Conservation (phyloP, 1,284 basidiomycete genomes). For the Microbotryomycetes sp. region DNA sequence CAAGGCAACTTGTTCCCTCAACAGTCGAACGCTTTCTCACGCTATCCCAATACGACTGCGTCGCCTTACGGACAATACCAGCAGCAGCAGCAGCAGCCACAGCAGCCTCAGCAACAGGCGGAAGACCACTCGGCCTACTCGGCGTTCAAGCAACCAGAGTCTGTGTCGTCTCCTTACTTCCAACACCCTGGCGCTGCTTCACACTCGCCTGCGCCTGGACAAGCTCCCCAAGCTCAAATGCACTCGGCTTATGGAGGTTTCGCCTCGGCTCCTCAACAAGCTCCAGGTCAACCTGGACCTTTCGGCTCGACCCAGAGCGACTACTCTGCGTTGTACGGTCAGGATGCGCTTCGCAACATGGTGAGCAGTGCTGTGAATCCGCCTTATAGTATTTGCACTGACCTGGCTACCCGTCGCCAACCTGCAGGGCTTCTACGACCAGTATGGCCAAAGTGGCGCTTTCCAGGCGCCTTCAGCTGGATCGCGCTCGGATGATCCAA, state of each 20-base stretch:
- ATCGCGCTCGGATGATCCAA: constrained; percentile 19
- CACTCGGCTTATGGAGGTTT: constrained; percentile 3
- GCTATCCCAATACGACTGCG: constrained; percentile 19
- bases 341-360: constrained; percentile 22
- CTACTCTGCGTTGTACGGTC: constrained; percentile 31
- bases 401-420: background rate
- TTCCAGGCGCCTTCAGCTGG: constrained; percentile 14
- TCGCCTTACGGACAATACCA: constrained; percentile 26
- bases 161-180: constrained; percentile 30
- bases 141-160: constrained; percentile 3
- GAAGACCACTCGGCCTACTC: constrained; percentile 9
- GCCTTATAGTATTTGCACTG: background rate
- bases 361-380: constrained; percentile 5
- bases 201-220: constrained; percentile 29
- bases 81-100: constrained; percentile 2
- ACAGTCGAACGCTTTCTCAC: constrained; percentile 20
- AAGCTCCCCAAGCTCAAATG: background rate
- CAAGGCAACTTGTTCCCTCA: constrained; percentile 24
- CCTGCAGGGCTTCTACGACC: constrained; percentile 30
- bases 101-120: constrained; percentile 2
- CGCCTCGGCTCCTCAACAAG: constrained; percentile 10
- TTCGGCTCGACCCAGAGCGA: constrained; percentile 28
- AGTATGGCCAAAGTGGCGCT: constrained; percentile 15
- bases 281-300: constrained; percentile 14
- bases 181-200: constrained; percentile 23